Conservation (phyloP, 352 stramenopile species). For the Elongisporangium undulatum region DNA sequence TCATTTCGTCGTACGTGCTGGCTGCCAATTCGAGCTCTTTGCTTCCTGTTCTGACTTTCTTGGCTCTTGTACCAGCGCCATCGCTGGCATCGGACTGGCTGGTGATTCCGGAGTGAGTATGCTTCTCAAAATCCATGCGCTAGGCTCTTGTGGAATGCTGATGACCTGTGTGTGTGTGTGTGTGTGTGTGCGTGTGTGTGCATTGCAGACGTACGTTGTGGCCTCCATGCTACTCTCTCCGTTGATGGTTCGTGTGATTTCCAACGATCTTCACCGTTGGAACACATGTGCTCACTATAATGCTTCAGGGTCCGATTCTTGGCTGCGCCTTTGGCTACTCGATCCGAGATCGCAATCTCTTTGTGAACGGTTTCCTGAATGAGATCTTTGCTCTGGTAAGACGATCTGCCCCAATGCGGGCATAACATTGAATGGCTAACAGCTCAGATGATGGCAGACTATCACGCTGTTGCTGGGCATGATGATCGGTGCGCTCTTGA, state of each 20-base stretch:
- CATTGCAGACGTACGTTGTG: constrained; percentile 70
- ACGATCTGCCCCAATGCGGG: background rate
- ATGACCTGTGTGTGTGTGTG: background rate
- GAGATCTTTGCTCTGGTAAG: constrained; percentile 73
- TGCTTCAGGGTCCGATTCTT: constrained; percentile 64
- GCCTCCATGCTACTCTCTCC: constrained; percentile 86
- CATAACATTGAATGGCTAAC: background rate
- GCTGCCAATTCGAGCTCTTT: background rate
- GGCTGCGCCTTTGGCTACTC: constrained; percentile 80
- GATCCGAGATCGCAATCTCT: constrained; percentile 73
- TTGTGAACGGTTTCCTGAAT: constrained; percentile 82
- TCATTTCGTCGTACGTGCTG: constrained; percentile 76
- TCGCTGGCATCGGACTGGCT: constrained; percentile 74
- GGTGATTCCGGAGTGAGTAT: constrained; percentile 55
- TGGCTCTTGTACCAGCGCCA: constrained; percentile 34
- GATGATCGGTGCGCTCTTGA: constrained; percentile 76
- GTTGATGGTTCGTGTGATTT: constrained; percentile 55
- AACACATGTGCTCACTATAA: too few relatives aligned
- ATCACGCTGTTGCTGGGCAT: constrained; percentile 78
- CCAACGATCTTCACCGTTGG: background rate
- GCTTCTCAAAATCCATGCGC: background rate
- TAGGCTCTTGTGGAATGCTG: background rate
- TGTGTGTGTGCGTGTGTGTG: too few relatives aligned
- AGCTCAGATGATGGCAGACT: constrained; percentile 18
- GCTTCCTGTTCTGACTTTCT: background rate